Evolutionary conservation across 495 filamentous ascomycete genomes (phyloP).

Genomic region (Poronia punctata): DNA sequence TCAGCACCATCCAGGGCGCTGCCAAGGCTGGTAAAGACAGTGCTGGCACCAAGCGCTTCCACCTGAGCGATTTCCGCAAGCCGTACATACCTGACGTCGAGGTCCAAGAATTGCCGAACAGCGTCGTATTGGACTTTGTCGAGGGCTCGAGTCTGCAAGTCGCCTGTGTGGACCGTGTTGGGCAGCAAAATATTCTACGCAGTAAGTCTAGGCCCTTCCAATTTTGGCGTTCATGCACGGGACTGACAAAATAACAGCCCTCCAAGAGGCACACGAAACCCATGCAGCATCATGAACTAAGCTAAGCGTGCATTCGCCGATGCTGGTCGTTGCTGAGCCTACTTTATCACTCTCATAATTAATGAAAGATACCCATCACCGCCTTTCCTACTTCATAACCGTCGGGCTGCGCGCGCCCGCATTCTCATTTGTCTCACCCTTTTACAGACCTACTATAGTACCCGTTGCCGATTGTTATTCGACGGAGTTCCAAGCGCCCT

Average conservation of each 20-base stretch:
- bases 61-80: slow-evolving; percentile 69
- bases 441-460: not conserved
- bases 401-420: slow-evolving; percentile 14
- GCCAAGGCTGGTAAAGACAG: slow-evolving; percentile 28
- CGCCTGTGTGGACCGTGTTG: slow-evolving; percentile 71
- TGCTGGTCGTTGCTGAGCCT: too few species aligned
- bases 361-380: slow-evolving; percentile 25
- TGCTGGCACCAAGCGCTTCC: slow-evolving; percentile 59
- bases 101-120: slow-evolving; percentile 79
- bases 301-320: too few species aligned
- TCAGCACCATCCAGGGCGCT: slow-evolving; percentile 48
- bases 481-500: not conserved
- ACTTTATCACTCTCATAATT: slow-evolving; percentile 13
- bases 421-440: slow-evolving; percentile 23
- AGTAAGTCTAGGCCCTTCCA: slow-evolving; percentile 41
- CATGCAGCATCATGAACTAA: slow-evolving; percentile 35
- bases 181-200: slow-evolving; percentile 60
- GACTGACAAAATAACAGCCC: slow-evolving; percentile 27
- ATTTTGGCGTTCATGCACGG: not conserved
- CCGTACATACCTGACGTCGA: slow-evolving; percentile 83
- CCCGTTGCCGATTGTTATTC: not conserved
- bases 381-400: slow-evolving; percentile 10
- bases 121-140: slow-evolving; percentile 74
- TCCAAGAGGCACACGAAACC: slow-evolving; percentile 42
- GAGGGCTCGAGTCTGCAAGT: slow-evolving; percentile 80